Base-by-base conservation (phyloP, 768 basidiomycete genomes). In the Kwoniella sp. region DNA sequence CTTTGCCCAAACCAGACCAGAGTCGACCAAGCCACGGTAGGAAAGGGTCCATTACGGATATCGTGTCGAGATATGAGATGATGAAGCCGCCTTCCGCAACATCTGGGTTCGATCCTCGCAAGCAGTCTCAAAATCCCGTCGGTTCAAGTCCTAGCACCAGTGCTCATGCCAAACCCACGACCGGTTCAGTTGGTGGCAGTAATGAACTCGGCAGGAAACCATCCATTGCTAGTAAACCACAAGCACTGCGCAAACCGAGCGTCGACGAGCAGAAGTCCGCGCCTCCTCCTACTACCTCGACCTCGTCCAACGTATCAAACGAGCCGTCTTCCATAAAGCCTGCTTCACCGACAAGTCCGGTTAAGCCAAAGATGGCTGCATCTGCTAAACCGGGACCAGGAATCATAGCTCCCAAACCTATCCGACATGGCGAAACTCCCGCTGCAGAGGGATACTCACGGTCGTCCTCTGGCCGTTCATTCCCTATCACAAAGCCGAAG, bases 41-140 rank as follows among this genome's bases (percentile, higher is more conserved):
- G 8, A 70, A 73, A 64, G 71, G 72, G 13, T 75, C 73, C 19
- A 75, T 78, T 50, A 75, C 66, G n/a, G 73, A 74, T 48, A 77
- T 78, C 40, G 71, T 78, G 2, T 64, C 71, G 19, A 59, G 58
- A 47, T 78, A 66, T 64, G 77, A 78, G 58, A 52, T 44, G 22
- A 53, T 75, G 58, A 60, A 64, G n/a, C 67, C 73, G 5, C 49
- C 55, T 46, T 40, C 64, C 19, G 21, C 50, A 13, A 44, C 47
- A n/a, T 49, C 48, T 12, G 19, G 29, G n/a, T 30, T 22, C n/a
- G 57, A 58, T n/a, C 21, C 47, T 8, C 48, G 49, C 21, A 58
- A 50, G 17, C 56, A 25, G 40, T 29, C 21, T 47, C 48, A 49
- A 2, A 15, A 30, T 25, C 40, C 10, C 7, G 49, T 55, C 25